A percentile compares a stretch with the other conserved stretches of the same genome.
Conservation (phyloP, 179 eudicot genomes). For the Nepenthes alata region DNA sequence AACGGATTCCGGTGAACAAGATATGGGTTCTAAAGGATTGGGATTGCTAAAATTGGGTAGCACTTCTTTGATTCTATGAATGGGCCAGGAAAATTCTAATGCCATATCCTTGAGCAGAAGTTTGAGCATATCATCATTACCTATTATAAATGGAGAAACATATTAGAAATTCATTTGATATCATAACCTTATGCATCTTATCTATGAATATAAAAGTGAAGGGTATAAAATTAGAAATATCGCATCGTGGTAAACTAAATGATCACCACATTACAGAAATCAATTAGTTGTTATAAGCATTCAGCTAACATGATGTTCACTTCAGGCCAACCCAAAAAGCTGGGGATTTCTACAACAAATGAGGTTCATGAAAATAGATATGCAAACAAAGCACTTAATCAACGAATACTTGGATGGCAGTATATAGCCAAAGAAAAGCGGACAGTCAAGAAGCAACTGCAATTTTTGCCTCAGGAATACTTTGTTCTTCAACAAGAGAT, state of each 20-base stretch:
- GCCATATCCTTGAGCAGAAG: slow-evolving; percentile 64
- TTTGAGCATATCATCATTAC: slow-evolving; percentile 40
- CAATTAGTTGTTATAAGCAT: too few species aligned
- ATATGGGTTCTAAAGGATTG: slow-evolving; percentile 40
- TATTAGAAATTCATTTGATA: background rate
- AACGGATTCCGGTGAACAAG: slow-evolving; percentile 51
- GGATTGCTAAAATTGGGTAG: slow-evolving; percentile 32
- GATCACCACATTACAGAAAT: too few species aligned
- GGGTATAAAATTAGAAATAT: background rate
- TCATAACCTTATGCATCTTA: background rate
- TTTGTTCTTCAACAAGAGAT: slow-evolving; percentile 50
- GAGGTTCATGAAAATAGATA: too few species aligned
- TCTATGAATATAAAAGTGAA: background rate
- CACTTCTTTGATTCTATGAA: slow-evolving; percentile 43
- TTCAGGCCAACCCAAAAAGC: too few species aligned
- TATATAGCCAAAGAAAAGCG: slow-evolving; percentile 85
- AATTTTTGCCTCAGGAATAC: slow-evolving; percentile 65
- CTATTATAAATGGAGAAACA: slow-evolving; percentile 19
- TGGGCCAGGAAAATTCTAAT: slow-evolving; percentile 76
- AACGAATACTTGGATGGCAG: slow-evolving; percentile 36
- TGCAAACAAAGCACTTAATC: background rate
- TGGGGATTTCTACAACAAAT: too few species aligned
- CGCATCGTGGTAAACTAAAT: too few species aligned
- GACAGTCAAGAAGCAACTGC: slow-evolving; percentile 64
- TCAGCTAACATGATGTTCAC: too few species aligned